These are phyloP conservation scores for Paramecium sexaurelia DNA, from an alignment of 73 alveolate species.

Conservation along the genomic window DNA sequence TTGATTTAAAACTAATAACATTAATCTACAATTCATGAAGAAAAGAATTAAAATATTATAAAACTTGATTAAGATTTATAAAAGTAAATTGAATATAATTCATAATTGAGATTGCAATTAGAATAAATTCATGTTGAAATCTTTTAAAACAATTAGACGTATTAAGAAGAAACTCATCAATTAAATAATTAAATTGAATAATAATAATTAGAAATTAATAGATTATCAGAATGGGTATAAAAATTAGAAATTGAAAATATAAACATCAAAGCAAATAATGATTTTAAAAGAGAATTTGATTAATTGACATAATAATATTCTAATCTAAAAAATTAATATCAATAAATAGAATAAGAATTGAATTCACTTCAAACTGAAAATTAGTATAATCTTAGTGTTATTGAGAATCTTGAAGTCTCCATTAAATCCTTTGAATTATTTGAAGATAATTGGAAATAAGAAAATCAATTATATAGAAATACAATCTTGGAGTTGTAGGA, in stretches of 20 bases:
- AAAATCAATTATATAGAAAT: not conserved
- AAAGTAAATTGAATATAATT: not conserved
- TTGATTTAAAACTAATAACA: not conserved
- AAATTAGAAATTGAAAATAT: not conserved
- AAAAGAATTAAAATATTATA: not conserved
- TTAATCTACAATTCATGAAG: not conserved
- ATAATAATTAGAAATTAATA: not conserved
- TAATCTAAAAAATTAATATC: not conserved
- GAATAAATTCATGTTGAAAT: not conserved
- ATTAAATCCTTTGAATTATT: not conserved
- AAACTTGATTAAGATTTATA: not conserved
- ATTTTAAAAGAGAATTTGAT: not conserved
- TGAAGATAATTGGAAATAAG: constrained; percentile 13
- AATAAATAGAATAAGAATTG: not conserved
- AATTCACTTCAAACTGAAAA: not conserved
- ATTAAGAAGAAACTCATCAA: not conserved
- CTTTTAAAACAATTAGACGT: not conserved
- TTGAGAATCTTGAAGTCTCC: not conserved
- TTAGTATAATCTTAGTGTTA: not conserved
- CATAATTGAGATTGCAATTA: not conserved
- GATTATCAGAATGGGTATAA: not conserved
- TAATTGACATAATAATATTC: not conserved
- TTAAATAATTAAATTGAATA: not conserved
- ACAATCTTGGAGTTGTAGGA: not conserved
- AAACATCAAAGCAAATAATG: not conserved